Evolutionary conservation across 495 filamentous ascomycete genomes (phyloP).

Genomic region (Cladorrhinum samala): DNA sequence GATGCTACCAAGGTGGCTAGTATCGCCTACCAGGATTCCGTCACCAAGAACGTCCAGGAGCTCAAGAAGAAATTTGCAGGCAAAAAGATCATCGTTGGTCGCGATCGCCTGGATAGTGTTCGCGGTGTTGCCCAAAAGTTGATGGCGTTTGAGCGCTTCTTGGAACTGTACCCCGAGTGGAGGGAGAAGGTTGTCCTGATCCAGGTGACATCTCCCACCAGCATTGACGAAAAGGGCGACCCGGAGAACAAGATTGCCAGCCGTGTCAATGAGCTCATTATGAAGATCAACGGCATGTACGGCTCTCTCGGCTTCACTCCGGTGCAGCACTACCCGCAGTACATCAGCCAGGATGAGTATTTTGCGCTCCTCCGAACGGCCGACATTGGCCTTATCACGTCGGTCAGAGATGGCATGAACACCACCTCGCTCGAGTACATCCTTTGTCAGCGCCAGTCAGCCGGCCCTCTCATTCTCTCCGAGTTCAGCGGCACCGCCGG

Average conservation of each 20-base stretch:
- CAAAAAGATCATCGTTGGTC: slow-evolving; percentile 90
- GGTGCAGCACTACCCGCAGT: slow-evolving; percentile 89
- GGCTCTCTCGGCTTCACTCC: slow-evolving; percentile 80
- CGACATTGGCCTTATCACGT: slow-evolving; percentile 86
- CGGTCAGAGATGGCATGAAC: slow-evolving; percentile 93
- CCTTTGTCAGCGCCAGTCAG: slow-evolving; percentile 76
- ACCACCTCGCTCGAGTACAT: slow-evolving; percentile 92
- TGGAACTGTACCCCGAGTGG: slow-evolving; percentile 84
- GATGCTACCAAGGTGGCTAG: slow-evolving; percentile 66
- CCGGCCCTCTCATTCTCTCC: slow-evolving; percentile 83
- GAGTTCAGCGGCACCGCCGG: slow-evolving; percentile 94
- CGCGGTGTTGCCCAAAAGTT: slow-evolving; percentile 89
- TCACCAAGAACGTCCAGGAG: slow-evolving; percentile 59
- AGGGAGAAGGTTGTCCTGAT: slow-evolving; percentile 86
- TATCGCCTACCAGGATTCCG: slow-evolving; percentile 60
- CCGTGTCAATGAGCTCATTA: slow-evolving; percentile 80
- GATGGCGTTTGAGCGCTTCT: slow-evolving; percentile 83
- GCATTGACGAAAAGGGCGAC: slow-evolving; percentile 67
- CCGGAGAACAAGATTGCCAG: slow-evolving; percentile 66
- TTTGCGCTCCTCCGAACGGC: slow-evolving; percentile 82
- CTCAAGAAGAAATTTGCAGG: slow-evolving; percentile 69
- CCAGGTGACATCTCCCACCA: slow-evolving; percentile 85
- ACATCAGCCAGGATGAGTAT: slow-evolving; percentile 79
- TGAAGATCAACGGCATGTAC: slow-evolving; percentile 82
- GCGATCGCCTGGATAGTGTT: slow-evolving; percentile 83